Evolutionary conservation across 2,329 filamentous ascomycete species (phyloP), one percentile per base, ranked within the genome.

Genomic region (Colletotrichum sidae): DNA sequence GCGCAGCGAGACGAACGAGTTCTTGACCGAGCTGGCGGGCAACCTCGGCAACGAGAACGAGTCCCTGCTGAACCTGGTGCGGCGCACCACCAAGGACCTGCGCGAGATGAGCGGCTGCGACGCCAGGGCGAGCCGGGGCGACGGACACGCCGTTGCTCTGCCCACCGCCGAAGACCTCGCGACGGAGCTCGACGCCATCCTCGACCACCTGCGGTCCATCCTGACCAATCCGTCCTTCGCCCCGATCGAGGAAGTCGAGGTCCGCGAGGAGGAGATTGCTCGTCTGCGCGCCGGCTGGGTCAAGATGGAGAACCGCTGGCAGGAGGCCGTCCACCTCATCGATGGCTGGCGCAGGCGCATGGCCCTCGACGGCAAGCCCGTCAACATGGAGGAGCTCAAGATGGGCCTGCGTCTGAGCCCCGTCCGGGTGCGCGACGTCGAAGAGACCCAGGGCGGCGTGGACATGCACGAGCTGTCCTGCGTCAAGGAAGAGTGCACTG

Each of bases 161-260:
- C 78, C 80, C 34, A 78, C 78, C 37, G 78, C 75, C 50, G 82
- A 93, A 70, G 91, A 94, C 49, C 85, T 98, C 67, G 88, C 91
- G 1, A 75, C 80, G 8, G 92, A 96, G 69, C 88, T 97, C 79
- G 90, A 94, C 57, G 82, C 82, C 7, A 89, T 97, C 9, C 84
- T 98, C 66, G 88, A 92, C 39, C 93, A 97, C 73, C 86, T 99
- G 69, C 88, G 92, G 69, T 91, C 86, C 2, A 87, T 99, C 42
- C 83, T 99, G 49, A 97, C 94, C 8, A 98, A 98, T 73, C 96
- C 96, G 1, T 97, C 94, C 2, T 99, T 98, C 75, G 96, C 97
- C 12, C 92, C 95, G 0, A 88, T 98, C 25, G 96, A 98, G 72
- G 96, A 98, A 76, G 93, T 99, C 2, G 90, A 96, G 73, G 80